These are phyloP conservation scores for Cylindrotheca fusiformis DNA, from an alignment of 108 stramenopile species.

Conservation along the genomic window DNA sequence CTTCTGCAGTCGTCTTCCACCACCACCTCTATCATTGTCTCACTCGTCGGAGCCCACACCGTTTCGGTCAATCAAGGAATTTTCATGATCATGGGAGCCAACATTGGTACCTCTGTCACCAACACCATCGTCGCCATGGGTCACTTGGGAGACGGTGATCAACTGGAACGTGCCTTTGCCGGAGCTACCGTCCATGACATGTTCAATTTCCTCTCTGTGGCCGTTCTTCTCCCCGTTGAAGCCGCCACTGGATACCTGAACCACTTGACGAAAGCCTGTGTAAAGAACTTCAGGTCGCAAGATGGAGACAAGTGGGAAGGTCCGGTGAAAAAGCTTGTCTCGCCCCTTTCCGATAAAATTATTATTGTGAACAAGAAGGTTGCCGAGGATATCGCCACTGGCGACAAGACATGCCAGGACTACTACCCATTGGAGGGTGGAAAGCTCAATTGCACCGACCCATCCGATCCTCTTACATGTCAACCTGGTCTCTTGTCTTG, in stretches of 20 bases:
- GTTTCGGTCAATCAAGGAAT: constrained; percentile 65
- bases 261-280: constrained; percentile 57
- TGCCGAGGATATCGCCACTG: constrained; percentile 62
- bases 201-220: constrained; percentile 84
- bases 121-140: constrained; percentile 86
- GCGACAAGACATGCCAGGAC: constrained; percentile 30
- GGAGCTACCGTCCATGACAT: constrained; percentile 91
- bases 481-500: constrained; percentile 68
- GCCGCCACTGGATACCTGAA: constrained; percentile 51
- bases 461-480: constrained; percentile 31
- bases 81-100: constrained; percentile 90
- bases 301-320: constrained; percentile 72
- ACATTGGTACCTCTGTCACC: constrained; percentile 82
- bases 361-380: constrained; percentile 77
- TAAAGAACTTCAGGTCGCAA: constrained; percentile 22
- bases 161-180: constrained; percentile 85
- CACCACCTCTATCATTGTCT: constrained; percentile 84
- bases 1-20: constrained; percentile 83
- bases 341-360: constrained; percentile 52
- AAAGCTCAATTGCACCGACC: constrained; percentile 31
- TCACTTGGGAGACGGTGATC: constrained; percentile 75
- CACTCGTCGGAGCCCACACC: constrained; percentile 56
- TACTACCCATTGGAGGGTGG: constrained; percentile 56
- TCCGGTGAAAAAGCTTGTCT: constrained; percentile 71
- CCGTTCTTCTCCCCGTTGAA: constrained; percentile 77